phyloP scores from a whole-genome alignment of 2,329 filamentous ascomycete species.

The Annulohypoxylon truncatum region DNA sequence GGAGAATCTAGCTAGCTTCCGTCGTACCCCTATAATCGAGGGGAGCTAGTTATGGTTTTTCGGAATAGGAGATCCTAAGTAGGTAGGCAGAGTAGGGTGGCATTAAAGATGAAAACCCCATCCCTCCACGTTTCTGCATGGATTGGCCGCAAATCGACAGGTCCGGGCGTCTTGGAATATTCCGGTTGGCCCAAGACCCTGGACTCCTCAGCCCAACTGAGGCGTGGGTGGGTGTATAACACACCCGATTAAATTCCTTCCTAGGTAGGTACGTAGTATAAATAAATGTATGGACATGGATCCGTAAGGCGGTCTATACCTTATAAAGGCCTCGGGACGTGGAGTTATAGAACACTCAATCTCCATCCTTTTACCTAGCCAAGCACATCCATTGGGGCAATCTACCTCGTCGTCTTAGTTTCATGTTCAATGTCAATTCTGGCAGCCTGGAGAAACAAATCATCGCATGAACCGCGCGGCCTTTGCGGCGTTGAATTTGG shows the following conservation, averaged over 20 bases:
- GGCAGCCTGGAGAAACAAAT: neutral
- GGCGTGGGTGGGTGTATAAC: conserved; percentile 5
- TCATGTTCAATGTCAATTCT: conserved; percentile 1
- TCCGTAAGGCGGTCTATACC: conserved; percentile 3
- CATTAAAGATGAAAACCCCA: conserved; percentile 30
- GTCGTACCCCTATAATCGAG: conserved; percentile 8
- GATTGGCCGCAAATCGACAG: conserved; percentile 33
- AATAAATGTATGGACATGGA: conserved; percentile 1
- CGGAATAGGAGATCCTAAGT: conserved; percentile 18
- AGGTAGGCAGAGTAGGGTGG: no score
- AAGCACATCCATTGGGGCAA: neutral
- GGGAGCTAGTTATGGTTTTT: conserved; percentile 11
- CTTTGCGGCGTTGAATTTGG: conserved; percentile 8
- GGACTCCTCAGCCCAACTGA: conserved; percentile 29
- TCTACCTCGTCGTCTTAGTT: neutral
- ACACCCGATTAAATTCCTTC: conserved; percentile 14
- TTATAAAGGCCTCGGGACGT: conserved; percentile 7
- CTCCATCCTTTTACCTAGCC: neutral
- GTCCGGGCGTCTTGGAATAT: conserved; percentile 33
- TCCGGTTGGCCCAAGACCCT: conserved; percentile 36
- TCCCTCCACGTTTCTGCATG: conserved; percentile 42
- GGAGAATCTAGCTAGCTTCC: conserved; percentile 11
- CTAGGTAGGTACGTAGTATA: no score
- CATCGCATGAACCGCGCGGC: conserved; percentile 17
- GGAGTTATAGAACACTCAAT: neutral